phyloP scores from a whole-genome alignment of 2,329 filamentous ascomycete species.

The Ceratocystiopsis sp. region DNA sequence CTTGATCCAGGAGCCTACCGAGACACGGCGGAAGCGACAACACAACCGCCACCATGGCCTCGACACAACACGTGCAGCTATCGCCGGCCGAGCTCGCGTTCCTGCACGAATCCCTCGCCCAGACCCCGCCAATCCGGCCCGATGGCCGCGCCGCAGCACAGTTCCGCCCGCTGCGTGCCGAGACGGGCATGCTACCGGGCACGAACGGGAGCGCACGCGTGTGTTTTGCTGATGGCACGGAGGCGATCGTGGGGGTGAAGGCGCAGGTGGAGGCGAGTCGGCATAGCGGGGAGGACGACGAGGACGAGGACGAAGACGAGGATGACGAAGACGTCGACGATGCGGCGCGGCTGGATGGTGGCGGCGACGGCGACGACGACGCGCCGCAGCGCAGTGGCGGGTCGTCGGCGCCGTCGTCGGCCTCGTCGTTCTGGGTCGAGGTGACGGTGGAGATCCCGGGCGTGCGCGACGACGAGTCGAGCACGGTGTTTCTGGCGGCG shows the following conservation, averaged over 20 bases:
- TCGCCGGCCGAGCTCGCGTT: conserved; percentile 95
- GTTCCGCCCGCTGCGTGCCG: conserved; percentile 80
- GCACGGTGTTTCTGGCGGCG: conserved; percentile 70
- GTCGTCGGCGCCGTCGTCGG: conserved; percentile 15
- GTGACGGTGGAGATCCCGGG: conserved; percentile 85
- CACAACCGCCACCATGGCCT: conserved; percentile 32
- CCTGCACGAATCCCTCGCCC: conserved; percentile 71
- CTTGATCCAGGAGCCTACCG: neutral
- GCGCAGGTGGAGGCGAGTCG: conserved; percentile 72
- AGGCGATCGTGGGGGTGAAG: conserved; percentile 91
- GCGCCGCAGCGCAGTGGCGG: conserved; percentile 10
- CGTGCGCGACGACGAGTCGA: conserved; percentile 74
- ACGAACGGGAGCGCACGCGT: conserved; percentile 88
- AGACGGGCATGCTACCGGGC: conserved; percentile 75
- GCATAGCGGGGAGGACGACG: conserved; percentile 10
- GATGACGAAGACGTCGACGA: conserved; percentile 6
- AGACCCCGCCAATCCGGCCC: conserved; percentile 70
- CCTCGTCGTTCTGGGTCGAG: conserved; percentile 51
- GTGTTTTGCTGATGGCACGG: conserved; percentile 86
- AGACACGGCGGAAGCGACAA: no score
- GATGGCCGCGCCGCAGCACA: conserved; percentile 70
- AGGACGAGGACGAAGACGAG: conserved; percentile 10
- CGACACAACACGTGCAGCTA: conserved; percentile 54
- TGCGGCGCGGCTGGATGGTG: neutral
- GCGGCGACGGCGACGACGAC: conserved; percentile 9